Evolutionary conservation across 371 early-diverging fungal genomes (phyloP), one percentile per base, ranked within the genome.

Genomic region (Syncephalis fuscata): DNA sequence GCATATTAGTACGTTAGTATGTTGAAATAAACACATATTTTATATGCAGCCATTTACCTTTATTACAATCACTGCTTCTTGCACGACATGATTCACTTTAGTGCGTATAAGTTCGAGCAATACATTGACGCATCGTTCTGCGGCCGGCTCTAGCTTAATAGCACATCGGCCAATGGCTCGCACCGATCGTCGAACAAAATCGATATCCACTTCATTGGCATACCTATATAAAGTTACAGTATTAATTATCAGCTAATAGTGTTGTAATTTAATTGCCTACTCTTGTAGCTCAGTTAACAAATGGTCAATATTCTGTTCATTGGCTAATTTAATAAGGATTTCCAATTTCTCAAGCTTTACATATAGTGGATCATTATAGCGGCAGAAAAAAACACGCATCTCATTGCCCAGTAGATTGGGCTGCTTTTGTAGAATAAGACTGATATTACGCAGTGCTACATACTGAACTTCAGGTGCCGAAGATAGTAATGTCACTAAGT

Each of bases 281-380:
- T 95, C 96, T 67, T 86, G 84, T 39, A 95, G 64, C 66, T 95
- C 94, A 47, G 78, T 68, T 51, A 95, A 61, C 10, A 95, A 78
- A 50, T 81, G 73, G 53, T 86, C 85, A 8, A 87, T 70, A 54
- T 87, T 92, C 37, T 66, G 58, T 26, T 82, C 84, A 36, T 71
- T 78, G 41, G 83, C 81, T 20, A 94, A 63, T 45, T 82, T 70
- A 50, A 89, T 78, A 64, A 95, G 74, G 50, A 93, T 80, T 25
- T 88, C 87, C 16, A 95, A 66, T 61, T 95, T 95, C 32, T 88
- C 88, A 43, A 88, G 63, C 58, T 95, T 95, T 49, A 95, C 92
- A 57, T 94, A 95, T 44, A 87, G 80, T 8, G 96, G 94, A 62
- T 95, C 96, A 62, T 92, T 90, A 71, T 89, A 95, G 57, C 87